phyloP scores from a whole-genome alignment of 2,329 filamentous ascomycete species.

The Epichloe glyceriae region DNA sequence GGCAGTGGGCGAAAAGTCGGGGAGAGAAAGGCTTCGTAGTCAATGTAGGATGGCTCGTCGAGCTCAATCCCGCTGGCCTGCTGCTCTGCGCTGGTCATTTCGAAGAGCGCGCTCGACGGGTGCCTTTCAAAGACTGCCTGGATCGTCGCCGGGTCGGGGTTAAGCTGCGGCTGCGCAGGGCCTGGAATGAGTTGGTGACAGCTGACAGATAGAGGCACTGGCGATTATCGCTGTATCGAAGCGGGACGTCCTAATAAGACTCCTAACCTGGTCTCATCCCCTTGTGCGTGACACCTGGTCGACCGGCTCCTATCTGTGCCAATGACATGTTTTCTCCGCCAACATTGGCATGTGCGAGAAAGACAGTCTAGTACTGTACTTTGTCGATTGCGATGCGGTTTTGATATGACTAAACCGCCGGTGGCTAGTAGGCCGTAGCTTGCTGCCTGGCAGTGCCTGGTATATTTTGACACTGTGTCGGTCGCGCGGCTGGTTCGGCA shows the following conservation, averaged over 20 bases:
- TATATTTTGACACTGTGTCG: constrained; percentile 1
- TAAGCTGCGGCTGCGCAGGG: no score
- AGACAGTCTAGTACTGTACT: background rate
- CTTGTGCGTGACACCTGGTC: no score
- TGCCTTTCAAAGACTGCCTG: no score
- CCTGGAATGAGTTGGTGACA: no score
- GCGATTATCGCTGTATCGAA: no score
- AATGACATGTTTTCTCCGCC: background rate
- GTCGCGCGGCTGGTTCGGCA: constrained; percentile 2
- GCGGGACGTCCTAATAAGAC: no score
- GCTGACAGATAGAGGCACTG: no score
- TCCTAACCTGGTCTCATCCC: no score
- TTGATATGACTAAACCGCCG: no score
- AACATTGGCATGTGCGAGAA: background rate
- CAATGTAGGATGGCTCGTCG: constrained; percentile 73
- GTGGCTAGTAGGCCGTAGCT: no score
- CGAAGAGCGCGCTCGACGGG: background rate
- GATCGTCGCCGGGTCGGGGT: background rate
- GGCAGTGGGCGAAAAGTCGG: constrained; percentile 62
- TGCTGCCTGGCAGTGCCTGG: background rate
- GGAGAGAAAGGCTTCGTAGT: constrained; percentile 83
- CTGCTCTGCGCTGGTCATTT: background rate
- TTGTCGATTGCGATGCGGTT: background rate
- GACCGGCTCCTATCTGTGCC: no score
- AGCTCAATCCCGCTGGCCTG: constrained; percentile 13